These are phyloP conservation scores for Colletotrichum sp. DNA, from an alignment of 2,329 filamentous ascomycete species.

Conservation along the genomic window DNA sequence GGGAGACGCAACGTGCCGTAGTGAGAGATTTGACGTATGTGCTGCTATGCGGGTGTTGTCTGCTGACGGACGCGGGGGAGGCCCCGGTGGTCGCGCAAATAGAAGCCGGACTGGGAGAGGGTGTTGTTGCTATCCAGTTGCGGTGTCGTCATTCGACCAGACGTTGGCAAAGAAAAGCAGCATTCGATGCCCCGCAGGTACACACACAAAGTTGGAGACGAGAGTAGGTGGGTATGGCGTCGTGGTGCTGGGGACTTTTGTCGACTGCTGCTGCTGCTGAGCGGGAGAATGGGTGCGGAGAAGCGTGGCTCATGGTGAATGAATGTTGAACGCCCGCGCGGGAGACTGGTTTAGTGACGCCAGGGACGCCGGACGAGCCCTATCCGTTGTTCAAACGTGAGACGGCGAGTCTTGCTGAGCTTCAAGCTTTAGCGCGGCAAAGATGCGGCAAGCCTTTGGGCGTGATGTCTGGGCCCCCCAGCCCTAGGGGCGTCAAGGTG, in stretches of 20 bases:
- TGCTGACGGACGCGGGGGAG: not conserved
- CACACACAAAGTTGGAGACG: not conserved
- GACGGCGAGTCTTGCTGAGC: not conserved
- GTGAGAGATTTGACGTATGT: not conserved
- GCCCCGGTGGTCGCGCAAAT: not conserved
- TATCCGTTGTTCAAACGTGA: constrained; percentile 1
- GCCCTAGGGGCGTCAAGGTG: constrained; percentile 11
- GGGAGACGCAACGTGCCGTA: not conserved
- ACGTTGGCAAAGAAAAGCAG: not conserved
- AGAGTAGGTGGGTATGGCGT: not conserved
- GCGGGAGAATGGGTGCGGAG: not conserved
- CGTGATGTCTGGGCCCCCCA: not conserved
- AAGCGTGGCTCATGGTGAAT: not conserved
- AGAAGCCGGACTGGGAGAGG: not conserved
- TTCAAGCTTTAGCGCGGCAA: not conserved
- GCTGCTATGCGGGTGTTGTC: not conserved
- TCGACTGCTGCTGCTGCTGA: constrained; percentile 10
- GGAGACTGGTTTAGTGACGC: not conserved
- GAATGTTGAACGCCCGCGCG: not conserved
- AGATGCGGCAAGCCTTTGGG: constrained; percentile 10
- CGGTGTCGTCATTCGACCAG: not conserved
- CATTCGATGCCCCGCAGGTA: not conserved
- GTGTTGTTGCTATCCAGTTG: not conserved
- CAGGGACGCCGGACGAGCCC: not conserved
- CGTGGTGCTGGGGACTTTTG: not conserved